Conservation (phyloP, 495 filamentous ascomycete species). For the Penicillium coffeae region DNA sequence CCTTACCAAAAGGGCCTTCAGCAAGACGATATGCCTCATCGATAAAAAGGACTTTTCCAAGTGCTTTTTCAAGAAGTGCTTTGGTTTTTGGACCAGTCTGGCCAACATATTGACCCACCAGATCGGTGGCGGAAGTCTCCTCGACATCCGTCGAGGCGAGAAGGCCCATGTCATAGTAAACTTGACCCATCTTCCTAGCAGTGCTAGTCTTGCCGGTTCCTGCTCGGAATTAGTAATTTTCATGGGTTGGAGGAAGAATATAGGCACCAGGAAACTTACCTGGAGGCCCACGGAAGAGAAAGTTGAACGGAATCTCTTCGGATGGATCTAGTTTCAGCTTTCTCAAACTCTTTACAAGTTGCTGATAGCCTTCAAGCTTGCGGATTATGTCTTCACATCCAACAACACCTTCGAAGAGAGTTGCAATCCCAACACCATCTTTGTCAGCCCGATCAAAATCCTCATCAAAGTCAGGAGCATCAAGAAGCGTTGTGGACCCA, state of each 20-base stretch:
- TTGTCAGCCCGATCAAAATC: constrained; percentile 55
- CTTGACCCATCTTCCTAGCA: constrained; percentile 64
- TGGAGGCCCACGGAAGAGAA: neutral
- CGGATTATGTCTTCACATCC: constrained; percentile 61
- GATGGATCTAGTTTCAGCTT: constrained; percentile 53
- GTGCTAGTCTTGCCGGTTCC: constrained; percentile 75
- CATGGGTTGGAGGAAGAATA: too few species aligned
- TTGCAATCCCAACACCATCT: constrained; percentile 47
- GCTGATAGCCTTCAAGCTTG: constrained; percentile 58
- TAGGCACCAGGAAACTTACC: too few species aligned
- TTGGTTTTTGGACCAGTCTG: constrained; percentile 48
- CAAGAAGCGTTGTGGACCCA: too few species aligned
- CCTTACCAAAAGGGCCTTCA: constrained; percentile 56
- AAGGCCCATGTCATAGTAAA: constrained; percentile 71
- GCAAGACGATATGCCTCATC: constrained; percentile 60
- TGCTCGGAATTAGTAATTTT: constrained; percentile 18
- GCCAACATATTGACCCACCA: constrained; percentile 55
- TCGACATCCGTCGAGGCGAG: constrained; percentile 51
- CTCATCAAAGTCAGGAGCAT: constrained; percentile 64
- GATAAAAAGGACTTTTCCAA: constrained; percentile 60
- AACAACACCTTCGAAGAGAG: constrained; percentile 62
- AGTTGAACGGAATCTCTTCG: neutral
- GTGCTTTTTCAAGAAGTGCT: constrained; percentile 30
- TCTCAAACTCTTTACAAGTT: constrained; percentile 49
- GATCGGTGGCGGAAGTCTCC: constrained; percentile 57